Evolutionary conservation across 129 eudicot genomes (phyloP).

Genomic region (Flaveria brownii): DNA sequence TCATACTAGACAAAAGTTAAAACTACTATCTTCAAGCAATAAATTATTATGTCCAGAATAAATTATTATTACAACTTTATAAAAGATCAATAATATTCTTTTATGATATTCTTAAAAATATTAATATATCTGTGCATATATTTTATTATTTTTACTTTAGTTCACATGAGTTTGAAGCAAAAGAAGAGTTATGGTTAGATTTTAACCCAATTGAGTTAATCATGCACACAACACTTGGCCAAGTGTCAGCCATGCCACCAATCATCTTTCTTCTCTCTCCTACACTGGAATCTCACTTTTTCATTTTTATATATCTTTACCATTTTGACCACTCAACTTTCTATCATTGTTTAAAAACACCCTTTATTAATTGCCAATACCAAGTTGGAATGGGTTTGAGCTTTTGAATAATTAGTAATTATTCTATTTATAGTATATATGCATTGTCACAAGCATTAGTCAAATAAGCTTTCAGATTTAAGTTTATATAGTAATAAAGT

Average conservation of each 20-base stretch:
- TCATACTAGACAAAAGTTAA: no score
- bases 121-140: neutral
- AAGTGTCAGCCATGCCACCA: constrained; percentile 53
- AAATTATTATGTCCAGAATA: neutral
- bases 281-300: constrained; percentile 30
- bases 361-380: neutral
- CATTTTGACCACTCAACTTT: constrained; percentile 16
- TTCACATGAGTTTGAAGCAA: neutral
- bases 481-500: no score
- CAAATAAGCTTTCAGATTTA: no score
- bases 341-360: neutral
- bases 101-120: neutral
- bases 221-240: constrained; percentile 45
- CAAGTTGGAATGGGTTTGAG: neutral
- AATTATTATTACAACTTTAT: neutral
- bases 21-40: neutral
- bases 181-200: constrained; percentile 18
- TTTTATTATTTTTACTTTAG: neutral
- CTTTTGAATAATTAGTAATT: neutral
- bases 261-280: constrained; percentile 36
- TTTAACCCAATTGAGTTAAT: constrained; percentile 34
- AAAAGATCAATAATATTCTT: neutral
- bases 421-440: neutral
- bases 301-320: neutral
- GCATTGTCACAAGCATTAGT: no score